Conservation (phyloP, 2,329 filamentous ascomycete genomes). For the Microcyclospora pomicola region DNA sequence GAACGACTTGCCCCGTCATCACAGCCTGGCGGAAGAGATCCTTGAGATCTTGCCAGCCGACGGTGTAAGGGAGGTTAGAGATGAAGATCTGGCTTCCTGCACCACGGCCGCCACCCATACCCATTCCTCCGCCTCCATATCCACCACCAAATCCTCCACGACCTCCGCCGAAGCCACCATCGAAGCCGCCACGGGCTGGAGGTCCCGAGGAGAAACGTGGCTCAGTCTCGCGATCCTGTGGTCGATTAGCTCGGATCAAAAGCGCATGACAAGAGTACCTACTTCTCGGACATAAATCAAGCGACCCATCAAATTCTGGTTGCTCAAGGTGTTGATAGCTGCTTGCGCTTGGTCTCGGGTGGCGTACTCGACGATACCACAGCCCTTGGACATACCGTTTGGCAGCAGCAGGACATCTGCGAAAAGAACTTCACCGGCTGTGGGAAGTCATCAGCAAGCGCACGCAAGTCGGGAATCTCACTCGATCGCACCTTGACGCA, state of each 20-base stretch:
- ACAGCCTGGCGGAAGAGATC: constrained; percentile 96
- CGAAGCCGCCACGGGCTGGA: constrained; percentile 45
- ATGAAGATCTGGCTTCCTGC: constrained; percentile 88
- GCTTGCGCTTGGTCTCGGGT: constrained; percentile 97
- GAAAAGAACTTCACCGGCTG: constrained; percentile 98
- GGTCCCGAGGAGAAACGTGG: constrained; percentile 61
- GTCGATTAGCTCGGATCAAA: constrained; percentile 4
- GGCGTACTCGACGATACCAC: constrained; percentile 99
- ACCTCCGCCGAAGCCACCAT: constrained; percentile 23
- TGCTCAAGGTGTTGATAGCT: constrained; percentile 94
- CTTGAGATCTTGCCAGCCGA: constrained; percentile 98
- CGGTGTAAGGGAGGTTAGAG: constrained; percentile 92
- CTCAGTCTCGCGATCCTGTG: constrained; percentile 89
- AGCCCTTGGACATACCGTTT: constrained; percentile 99
- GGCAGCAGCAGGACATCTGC: constrained; percentile 98
- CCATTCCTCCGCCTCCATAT: constrained; percentile 29
- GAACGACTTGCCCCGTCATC: constrained; percentile 60
- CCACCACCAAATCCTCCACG: constrained; percentile 42
- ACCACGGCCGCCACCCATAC: constrained; percentile 38
- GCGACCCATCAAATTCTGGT: constrained; percentile 96
- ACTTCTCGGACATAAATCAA: constrained; percentile 98
- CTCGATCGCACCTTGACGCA: constrained; percentile 85
- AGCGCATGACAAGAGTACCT: constrained; percentile 15
- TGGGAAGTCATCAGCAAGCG: constrained; percentile 9
- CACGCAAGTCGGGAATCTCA: background rate